Conservation (phyloP, 2,329 filamentous ascomycete genomes). For the Aspergillus alliaceus region DNA sequence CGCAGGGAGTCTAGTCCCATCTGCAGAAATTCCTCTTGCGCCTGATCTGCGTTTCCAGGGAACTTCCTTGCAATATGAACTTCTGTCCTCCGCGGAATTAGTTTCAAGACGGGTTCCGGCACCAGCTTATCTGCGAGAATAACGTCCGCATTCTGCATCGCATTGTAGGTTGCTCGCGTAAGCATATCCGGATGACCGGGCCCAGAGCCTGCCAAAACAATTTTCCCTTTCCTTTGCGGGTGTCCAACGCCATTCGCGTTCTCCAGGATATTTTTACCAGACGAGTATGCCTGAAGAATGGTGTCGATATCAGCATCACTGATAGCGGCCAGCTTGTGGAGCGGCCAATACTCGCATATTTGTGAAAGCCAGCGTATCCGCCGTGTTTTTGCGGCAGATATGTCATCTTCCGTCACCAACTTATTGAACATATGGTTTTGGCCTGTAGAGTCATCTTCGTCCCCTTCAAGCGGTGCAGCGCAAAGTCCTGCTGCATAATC, state of each 20-base stretch:
- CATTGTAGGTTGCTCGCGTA: constrained; percentile 61
- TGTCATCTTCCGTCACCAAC: constrained; percentile 71
- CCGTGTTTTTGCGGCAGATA: constrained; percentile 71
- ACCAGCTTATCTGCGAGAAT: constrained; percentile 57
- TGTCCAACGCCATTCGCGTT: constrained; percentile 11
- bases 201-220: constrained; percentile 88
- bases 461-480: constrained; percentile 45
- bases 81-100: constrained; percentile 85
- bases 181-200: constrained; percentile 91
- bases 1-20: constrained; percentile 70
- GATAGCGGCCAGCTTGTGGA: constrained; percentile 76
- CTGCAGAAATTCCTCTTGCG: constrained; percentile 83
- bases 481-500: constrained; percentile 57
- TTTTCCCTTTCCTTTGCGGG: constrained; percentile 56
- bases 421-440: constrained; percentile 84
- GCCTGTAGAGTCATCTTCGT: constrained; percentile 47
- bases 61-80: constrained; percentile 96
- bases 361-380: constrained; percentile 92
- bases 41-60: constrained; percentile 90
- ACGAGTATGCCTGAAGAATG: constrained; percentile 71
- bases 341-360: constrained; percentile 98
- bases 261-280: constrained; percentile 25
- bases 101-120: constrained; percentile 77
- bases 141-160: constrained; percentile 50
- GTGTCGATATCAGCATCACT: constrained; percentile 75